These are phyloP conservation scores for Halenospora varia DNA, from an alignment of 495 filamentous ascomycete genomes.

Conservation along the genomic window DNA sequence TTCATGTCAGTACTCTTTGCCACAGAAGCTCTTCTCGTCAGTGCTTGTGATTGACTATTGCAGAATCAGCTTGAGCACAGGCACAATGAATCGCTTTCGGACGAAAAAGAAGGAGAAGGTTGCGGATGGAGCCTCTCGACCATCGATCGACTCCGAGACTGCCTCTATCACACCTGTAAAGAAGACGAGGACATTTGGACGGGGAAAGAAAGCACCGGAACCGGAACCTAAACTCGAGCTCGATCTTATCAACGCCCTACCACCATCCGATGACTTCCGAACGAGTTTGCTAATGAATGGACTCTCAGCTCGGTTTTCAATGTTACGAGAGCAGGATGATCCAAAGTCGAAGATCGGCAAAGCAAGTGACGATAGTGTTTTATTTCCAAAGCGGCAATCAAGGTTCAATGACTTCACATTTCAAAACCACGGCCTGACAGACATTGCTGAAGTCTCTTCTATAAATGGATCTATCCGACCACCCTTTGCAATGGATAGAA, in stretches of 20 bases:
- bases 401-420: constrained; percentile 51
- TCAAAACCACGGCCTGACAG: constrained; percentile 56
- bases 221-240: constrained; percentile 58
- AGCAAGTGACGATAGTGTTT: constrained; percentile 88
- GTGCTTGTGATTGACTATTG: neutral
- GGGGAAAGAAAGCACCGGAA: constrained; percentile 53
- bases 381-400: constrained; percentile 77
- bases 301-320: constrained; percentile 91
- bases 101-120: constrained; percentile 69
- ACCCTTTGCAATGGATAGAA: constrained; percentile 39
- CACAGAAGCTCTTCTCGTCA: neutral
- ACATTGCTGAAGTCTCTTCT: constrained; percentile 87
- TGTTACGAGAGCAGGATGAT: constrained; percentile 91
- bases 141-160: constrained; percentile 49
- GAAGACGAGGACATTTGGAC: constrained; percentile 53
- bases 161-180: constrained; percentile 34
- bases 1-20: constrained; percentile 7
- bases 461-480: constrained; percentile 61
- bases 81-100: constrained; percentile 69
- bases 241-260: constrained; percentile 70
- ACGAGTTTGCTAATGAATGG: constrained; percentile 96
- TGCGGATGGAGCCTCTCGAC: constrained; percentile 35
- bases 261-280: constrained; percentile 86
- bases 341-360: constrained; percentile 83
- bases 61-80: neutral